Evolutionary conservation across 2,329 filamentous ascomycete species (phyloP).

Genomic region (Trichoderma sp.): DNA sequence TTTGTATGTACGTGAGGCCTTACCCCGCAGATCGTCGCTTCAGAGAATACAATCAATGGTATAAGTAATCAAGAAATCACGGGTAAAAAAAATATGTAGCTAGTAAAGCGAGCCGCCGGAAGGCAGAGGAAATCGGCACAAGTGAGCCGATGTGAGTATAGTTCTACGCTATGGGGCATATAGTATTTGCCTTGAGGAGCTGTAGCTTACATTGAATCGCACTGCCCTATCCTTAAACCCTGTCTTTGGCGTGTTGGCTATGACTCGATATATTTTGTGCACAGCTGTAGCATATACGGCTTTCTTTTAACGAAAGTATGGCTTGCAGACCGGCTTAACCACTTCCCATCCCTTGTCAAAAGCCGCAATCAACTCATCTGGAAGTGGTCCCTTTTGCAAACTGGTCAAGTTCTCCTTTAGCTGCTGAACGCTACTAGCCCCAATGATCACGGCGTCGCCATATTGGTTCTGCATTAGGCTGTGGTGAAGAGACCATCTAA

Average conservation of each 20-base stretch:
- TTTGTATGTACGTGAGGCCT: background rate
- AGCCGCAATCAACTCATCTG: constrained; percentile 24
- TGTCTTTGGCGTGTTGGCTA: background rate
- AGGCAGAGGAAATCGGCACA: background rate
- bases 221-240: background rate
- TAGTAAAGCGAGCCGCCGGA: background rate
- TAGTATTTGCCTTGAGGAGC: background rate
- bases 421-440: constrained; percentile 24
- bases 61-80: background rate
- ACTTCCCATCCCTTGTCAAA: constrained; percentile 26
- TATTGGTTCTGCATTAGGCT: constrained; percentile 19
- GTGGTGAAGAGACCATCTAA: constrained; percentile 26
- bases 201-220: background rate
- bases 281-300: background rate
- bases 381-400: constrained; percentile 27
- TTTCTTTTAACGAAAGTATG: constrained; percentile 18
- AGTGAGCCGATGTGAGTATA: background rate
- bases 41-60: background rate
- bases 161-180: background rate
- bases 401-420: constrained; percentile 23
- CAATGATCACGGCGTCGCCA: constrained; percentile 26
- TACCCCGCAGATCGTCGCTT: constrained; percentile 9
- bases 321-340: constrained; percentile 17
- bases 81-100: constrained; percentile 4
- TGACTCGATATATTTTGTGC: background rate